A percentile compares a stretch with the other conserved stretches of the same genome.
Conservation (phyloP, 345 rosid genomes). For the Trapa bicornis region DNA sequence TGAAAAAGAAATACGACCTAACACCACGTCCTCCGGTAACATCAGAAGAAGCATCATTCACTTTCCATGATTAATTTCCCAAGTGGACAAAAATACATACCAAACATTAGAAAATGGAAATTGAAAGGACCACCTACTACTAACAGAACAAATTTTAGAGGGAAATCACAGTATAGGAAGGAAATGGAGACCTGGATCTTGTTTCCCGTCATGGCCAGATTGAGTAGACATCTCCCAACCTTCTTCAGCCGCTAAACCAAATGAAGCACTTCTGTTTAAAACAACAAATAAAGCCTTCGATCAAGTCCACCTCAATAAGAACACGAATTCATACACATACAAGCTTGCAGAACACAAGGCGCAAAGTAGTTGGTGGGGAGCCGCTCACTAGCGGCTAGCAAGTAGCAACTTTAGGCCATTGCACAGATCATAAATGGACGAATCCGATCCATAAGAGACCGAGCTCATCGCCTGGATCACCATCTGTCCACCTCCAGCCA, state of each 20-base stretch:
- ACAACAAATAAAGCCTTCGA: too few relatives aligned
- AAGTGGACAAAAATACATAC: not conserved
- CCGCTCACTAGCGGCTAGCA: too few relatives aligned
- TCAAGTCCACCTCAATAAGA: not conserved
- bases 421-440: too few relatives aligned
- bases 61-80: not conserved
- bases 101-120: not conserved
- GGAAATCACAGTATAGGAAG: not conserved
- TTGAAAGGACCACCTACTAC: not conserved
- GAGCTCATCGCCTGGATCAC: too few relatives aligned
- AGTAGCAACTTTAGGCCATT: too few relatives aligned
- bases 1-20: not conserved
- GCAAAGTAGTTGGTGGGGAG: too few relatives aligned
- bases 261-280: too few relatives aligned
- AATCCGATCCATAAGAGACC: too few relatives aligned
- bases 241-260: not conserved
- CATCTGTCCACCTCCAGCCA: too few relatives aligned
- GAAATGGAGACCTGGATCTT: not conserved
- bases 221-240: not conserved
- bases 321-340: not conserved
- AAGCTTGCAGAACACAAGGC: too few relatives aligned
- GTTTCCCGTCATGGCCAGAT: not conserved
- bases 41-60: not conserved
- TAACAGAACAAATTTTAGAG: not conserved
- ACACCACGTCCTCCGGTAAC: too few relatives aligned